phyloP scores from a whole-genome alignment of 2,329 filamentous ascomycete genomes.

The Metarhizium humberi region DNA sequence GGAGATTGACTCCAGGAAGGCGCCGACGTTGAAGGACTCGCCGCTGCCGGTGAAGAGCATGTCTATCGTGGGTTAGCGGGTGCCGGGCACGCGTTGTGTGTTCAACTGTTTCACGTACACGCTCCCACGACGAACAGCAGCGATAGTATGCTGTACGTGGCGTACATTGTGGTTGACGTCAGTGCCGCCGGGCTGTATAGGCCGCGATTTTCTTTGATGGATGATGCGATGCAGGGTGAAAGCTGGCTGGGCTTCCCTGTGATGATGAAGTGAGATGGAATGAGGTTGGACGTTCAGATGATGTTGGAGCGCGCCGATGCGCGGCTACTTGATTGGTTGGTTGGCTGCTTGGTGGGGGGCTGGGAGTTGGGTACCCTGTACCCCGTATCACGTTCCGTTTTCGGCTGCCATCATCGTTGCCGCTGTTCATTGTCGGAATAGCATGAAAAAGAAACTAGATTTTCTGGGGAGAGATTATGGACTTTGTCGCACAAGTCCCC shows the following conservation, averaged over 20 bases:
- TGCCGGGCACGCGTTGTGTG: not conserved
- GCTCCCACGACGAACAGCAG: slow-evolving; percentile 65
- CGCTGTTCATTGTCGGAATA: no score
- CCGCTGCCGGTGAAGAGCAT: slow-evolving; percentile 98
- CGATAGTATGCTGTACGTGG: slow-evolving; percentile 58
- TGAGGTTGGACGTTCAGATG: not conserved
- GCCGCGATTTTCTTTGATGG: not conserved
- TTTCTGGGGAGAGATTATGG: no score
- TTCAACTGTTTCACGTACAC: slow-evolving; percentile 47
- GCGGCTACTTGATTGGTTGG: not conserved
- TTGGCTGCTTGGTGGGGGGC: no score
- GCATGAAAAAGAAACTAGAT: no score
- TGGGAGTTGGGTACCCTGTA: not conserved
- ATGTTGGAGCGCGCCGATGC: not conserved
- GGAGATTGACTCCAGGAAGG: slow-evolving; percentile 87
- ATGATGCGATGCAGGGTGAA: not conserved
- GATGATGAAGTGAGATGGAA: not conserved
- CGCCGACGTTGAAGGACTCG: slow-evolving; percentile 93
- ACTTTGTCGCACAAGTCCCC: no score
- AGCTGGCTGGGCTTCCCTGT: not conserved
- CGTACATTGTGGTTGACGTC: slow-evolving; percentile 50
- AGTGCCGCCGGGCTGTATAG: not conserved
- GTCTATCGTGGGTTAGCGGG: slow-evolving; percentile 61
- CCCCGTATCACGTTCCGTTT: not conserved
- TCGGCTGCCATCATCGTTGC: no score